phyloP scores from a whole-genome alignment of 768 basidiomycete genomes.

The Lyophyllum semitale region DNA sequence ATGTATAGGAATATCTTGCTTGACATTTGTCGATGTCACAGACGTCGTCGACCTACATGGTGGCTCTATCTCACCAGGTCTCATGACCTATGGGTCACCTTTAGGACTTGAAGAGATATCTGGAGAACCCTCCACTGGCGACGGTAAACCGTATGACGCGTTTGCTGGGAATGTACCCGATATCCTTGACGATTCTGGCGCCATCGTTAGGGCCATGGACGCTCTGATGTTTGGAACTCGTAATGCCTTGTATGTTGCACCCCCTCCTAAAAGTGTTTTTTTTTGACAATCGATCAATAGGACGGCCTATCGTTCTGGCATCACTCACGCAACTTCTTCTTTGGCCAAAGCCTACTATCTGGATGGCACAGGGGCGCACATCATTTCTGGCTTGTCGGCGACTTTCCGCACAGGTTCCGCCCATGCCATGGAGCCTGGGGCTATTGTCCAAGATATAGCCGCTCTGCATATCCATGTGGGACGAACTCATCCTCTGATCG shows the following conservation, averaged over 20 bases:
- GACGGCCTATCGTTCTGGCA: constrained; percentile 65
- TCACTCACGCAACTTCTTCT: constrained; percentile 60
- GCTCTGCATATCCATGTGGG: constrained; percentile 67
- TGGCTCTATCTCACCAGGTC: constrained; percentile 66
- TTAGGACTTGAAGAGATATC: constrained; percentile 79
- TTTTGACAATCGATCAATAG: constrained; percentile 31
- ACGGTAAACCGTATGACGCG: constrained; percentile 62
- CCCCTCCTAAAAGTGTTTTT: not conserved
- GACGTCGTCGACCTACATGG: constrained; percentile 63
- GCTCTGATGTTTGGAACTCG: constrained; percentile 72
- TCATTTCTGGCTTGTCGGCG: constrained; percentile 63
- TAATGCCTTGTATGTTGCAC: constrained; percentile 65
- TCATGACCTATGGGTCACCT: constrained; percentile 66
- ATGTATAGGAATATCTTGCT: constrained; percentile 47
- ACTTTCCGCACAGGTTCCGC: constrained; percentile 60
- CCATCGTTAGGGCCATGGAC: constrained; percentile 65
- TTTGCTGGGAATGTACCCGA: constrained; percentile 40
- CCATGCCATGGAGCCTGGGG: constrained; percentile 59
- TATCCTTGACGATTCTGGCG: constrained; percentile 53
- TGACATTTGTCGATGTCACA: constrained; percentile 19
- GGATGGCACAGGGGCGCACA: constrained; percentile 34
- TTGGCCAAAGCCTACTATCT: constrained; percentile 44
- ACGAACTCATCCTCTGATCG: constrained; percentile 36
- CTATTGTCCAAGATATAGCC: constrained; percentile 58
- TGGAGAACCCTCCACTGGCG: constrained; percentile 67